Base-by-base conservation (phyloP, 768 basidiomycete species). In the Podaxis sp. region DNA sequence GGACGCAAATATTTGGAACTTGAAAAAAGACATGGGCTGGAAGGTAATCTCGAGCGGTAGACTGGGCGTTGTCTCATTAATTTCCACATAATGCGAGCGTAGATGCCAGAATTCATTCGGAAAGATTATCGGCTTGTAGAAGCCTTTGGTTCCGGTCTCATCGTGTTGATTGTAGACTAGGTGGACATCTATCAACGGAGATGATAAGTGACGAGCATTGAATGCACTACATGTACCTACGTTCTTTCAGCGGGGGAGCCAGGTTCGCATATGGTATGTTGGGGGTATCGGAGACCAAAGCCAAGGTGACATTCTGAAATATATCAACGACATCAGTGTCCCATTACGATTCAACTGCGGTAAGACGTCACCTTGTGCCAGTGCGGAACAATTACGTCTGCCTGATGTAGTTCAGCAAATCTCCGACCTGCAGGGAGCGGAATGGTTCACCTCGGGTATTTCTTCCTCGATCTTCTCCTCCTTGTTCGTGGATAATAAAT, bases 91-190 rank as follows among this genome's bases (percentile, higher is more conserved):
- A 62, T 95, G 89, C 44, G 89, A 88, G 40, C 87, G 85, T 32
- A 93, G 81, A 63, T 90, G 84, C 94, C 96, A 98, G 74, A 98
- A 98, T 69, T 97, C 94, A 69, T 98, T 98, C 13, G 93, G 85
- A 73, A 90, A 98, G 38, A 98, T 70, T 61, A 95, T 87, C 7
- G 96, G 96, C 67, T 86, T 90, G 80, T 95, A 94, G 63, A 80
- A 84, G 2, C 85, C 90, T 62, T 80, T 81, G 2, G 79, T 81
- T 3, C 88, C 88, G 23, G 84, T 83, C 38, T 81, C 73, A 63
- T 92, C 90, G 38, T 89, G 84, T 58, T 77, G 67, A 25, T 74
- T 78, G 3, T 83, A 79, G 40, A 89, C 76, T 42, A 94, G 69
- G 55, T 85, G 75, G 50, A 94, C 71, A 71, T 91, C 91, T 90